Evolutionary conservation across 352 stramenopile species (phyloP), one percentile per base, ranked within the genome.

Genomic region (Pythium pyrilobum): DNA sequence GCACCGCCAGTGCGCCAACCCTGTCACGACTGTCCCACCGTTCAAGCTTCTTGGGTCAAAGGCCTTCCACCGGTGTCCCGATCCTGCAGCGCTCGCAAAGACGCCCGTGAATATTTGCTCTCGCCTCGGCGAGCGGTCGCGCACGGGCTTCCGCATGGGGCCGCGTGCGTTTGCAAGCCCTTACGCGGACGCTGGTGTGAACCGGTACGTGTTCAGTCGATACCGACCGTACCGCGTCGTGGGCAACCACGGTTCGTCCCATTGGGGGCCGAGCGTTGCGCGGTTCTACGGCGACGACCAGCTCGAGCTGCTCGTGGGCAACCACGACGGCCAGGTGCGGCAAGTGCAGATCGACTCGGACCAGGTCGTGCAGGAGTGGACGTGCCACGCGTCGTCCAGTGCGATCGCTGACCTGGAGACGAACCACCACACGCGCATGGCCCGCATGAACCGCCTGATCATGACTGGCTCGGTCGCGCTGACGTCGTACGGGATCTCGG

Each of bases 1-100:
- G 57, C 87, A 96, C 55, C 83, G 87, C 6, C 85, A 93, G 48
- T 96, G 87, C 45, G 53, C 80, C 0, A 92, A 95, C 34, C 87
- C 87, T 25, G 79, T 96, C 13, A 87, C 85, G 15, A 92, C 87
- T 1, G 78, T 96, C 2, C 87, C 87, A 0, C 84, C 85, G 16
- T 93, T 96, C 62, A 87, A 89, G 33, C 50, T 96, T 16, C 47
- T 89, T 7, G 77, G 73, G 4, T 65, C 70, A 31, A 62, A 71
- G 20, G 66, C 74, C 1, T 53, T 72, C 7, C 87, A 96, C 59
- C 74, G 69, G 4, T 96, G 87, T 32, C 85, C 87, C 2, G 84
- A 91, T 66, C 74, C 68, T n/a, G 67, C 66, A 13, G 59, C 61
- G 4, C 57, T 72, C 0, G 59, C 67, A 10, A 69, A 71, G 27